Evolutionary conservation across 1,139 yeast species (phyloP), one percentile per base, ranked within the genome.

Genomic region (Saccharomyces hybrid): DNA sequence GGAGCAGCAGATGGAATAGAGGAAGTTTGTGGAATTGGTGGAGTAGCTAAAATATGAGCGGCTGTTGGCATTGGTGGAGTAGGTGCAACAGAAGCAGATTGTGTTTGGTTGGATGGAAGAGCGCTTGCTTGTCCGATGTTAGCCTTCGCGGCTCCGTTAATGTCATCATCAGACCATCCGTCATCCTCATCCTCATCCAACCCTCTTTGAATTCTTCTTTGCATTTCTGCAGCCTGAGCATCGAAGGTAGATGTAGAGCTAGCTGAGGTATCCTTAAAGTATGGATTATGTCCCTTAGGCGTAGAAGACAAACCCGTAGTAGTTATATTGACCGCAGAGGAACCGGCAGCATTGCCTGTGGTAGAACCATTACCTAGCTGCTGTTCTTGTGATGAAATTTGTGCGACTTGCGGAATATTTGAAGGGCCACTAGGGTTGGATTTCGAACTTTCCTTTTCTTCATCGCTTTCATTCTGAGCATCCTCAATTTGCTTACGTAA

Each of bases 171-270:
- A 5, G 78, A 79, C 62, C 81, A 82, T 57, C 82, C 82, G 59
- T 79, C 85, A 53, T 76, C 78, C n/a, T 64, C 67, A 53, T 75
- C 79, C 46, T 58, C 63, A 41, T 56, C 58, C 50, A 77, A 65
- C 3, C 89, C 88, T 66, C 87, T 74, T 67, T 84, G 89, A 5
- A 84, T 77, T 23, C 76, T 81, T 65, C 89, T 75, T 67, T 84
- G 89, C 2, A 80, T 82, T 51, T 80, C 84, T 5, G 84, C 80
- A 57, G 82, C 82, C 57, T 76, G 74, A 0, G 80, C 73, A 63
- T 83, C 86, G 56, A 80, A 69, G 13, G 71, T 64, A 2, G 72
- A 60, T 1, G 70, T 61, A 3, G 63, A 48, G 13, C 63, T 51
- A 8, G 56, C 49, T 1, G 74, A 75, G 48, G 49, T 61, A 55